Evolutionary conservation across 208 protist genomes (phyloP), one percentile per base, ranked within the genome.

Genomic region (Plasmodiophora brassicae): DNA sequence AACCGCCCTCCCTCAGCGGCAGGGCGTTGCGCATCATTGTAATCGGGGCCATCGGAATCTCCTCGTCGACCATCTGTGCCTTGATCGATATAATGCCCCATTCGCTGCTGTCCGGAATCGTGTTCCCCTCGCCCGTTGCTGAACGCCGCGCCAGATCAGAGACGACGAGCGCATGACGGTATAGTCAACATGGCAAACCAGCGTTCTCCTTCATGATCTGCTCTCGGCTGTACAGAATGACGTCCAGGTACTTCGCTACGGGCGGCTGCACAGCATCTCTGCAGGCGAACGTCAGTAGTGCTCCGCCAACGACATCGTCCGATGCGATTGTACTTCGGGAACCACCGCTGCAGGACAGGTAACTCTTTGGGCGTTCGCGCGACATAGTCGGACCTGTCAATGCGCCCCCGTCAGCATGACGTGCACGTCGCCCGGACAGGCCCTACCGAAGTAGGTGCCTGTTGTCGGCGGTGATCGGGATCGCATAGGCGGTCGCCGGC

Each of bases 21-120:
- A 95, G 87, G 46, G 93, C 91, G 89, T 95, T 95, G 44, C 93
- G 88, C 93, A 95, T 93, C 89, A 94, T 93, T 0, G 93, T 95
- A 71, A 95, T 95, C 43, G 93, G 93, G 22, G 91, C 45, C 93
- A 95, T 95, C n/a, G 93, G 93, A 36, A 88, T 78, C 89, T 95
- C 93, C 38, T 86, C 88, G 60, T 90, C 71, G 5, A 84, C 89
- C 10, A 89, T 54, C 84, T 94, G 92, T 1, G 90, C 84, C 46
- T 94, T 93, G 20, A 93, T 57, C 10, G 84, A 89, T 54, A 93
- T 93, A 32, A 94, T 78, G 32, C 90, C 91, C 90, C 90, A 93
- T 39, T 89, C 88, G 84, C 71, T 78, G 0, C 46, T 46, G 0
- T 85, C 60, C 14, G 36, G 38, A 45, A 22, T 25, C n/a, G 65